A percentile compares a stretch with the other conserved stretches of the same genome.
These are phyloP conservation scores for Viola pubescens DNA, from an alignment of 441 rosid species.

Conservation along the genomic window DNA sequence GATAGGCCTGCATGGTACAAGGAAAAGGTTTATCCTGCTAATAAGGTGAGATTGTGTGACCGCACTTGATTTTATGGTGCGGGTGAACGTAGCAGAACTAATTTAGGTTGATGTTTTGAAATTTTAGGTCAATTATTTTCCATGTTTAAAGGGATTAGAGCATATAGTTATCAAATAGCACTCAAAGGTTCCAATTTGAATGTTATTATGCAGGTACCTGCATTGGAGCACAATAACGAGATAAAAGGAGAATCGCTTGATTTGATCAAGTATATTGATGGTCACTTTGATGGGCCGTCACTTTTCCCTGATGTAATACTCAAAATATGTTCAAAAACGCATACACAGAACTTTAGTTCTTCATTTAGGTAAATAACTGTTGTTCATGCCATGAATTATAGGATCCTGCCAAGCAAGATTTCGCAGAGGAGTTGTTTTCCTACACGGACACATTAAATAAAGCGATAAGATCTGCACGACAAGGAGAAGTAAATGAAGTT, in stretches of 20 bases:
- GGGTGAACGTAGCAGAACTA: background rate
- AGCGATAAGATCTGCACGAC: slow-evolving; percentile 38
- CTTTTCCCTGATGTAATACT: slow-evolving; percentile 59
- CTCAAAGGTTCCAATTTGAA: background rate
- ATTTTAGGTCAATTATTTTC: background rate
- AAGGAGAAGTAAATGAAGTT: slow-evolving; percentile 49
- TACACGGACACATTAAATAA: slow-evolving; percentile 43
- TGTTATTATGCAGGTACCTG: slow-evolving; percentile 46
- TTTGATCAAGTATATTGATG: slow-evolving; percentile 63
- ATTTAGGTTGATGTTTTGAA: background rate
- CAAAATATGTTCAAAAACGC: background rate
- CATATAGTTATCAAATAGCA: background rate
- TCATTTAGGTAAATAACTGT: background rate
- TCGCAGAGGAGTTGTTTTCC: slow-evolving; percentile 58
- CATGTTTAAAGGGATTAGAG: background rate
- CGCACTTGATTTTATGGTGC: background rate
- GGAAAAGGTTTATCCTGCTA: slow-evolving; percentile 62
- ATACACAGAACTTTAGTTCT: background rate
- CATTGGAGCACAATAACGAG: slow-evolving; percentile 60
- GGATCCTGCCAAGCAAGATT: slow-evolving; percentile 58
- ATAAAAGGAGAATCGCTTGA: slow-evolving; percentile 75
- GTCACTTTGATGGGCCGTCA: slow-evolving; percentile 66
- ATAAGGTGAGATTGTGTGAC: slow-evolving; percentile 44
- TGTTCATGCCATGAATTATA: slow-evolving; percentile 16
- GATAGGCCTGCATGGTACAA: slow-evolving; percentile 84